A percentile compares a stretch with the other conserved stretches of the same genome.
phyloP scores from a whole-genome alignment of 2,329 filamentous ascomycete species.

The Nigrospora osmanthi region DNA sequence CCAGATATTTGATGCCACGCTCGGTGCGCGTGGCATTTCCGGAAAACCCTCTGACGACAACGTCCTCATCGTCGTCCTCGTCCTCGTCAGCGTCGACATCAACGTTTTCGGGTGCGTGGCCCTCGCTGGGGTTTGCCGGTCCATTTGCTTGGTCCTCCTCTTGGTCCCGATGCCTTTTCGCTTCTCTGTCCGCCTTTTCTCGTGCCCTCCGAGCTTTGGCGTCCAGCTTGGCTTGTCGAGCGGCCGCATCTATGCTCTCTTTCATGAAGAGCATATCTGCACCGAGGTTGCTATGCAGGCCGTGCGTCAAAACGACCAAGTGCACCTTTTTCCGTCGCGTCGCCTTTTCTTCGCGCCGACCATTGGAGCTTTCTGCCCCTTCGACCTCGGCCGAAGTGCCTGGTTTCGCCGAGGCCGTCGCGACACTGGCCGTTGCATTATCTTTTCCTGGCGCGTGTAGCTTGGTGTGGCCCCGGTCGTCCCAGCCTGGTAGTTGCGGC shows the following conservation, averaged over 20 bases:
- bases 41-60: slow-evolving; percentile 82
- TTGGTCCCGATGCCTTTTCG: slow-evolving; percentile 9
- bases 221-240: slow-evolving; percentile 64
- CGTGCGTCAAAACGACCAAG: slow-evolving; percentile 87
- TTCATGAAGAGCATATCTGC: slow-evolving; percentile 97
- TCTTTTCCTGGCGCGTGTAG: slow-evolving; percentile 15
- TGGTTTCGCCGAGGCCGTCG: slow-evolving; percentile 6
- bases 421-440: slow-evolving; percentile 3
- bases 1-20: slow-evolving; percentile 91
- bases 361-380: slow-evolving; percentile 3
- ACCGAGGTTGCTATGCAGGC: slow-evolving; percentile 89
- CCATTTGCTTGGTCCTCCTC: not conserved
- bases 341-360: slow-evolving; percentile 15
- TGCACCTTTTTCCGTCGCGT: slow-evolving; percentile 73
- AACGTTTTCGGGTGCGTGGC: slow-evolving; percentile 14
- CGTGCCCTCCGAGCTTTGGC: slow-evolving; percentile 52
- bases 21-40: slow-evolving; percentile 90
- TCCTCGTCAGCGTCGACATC: slow-evolving; percentile 33
- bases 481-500: slow-evolving; percentile 68
- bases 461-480: slow-evolving; percentile 28
- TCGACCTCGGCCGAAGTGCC: slow-evolving; percentile 2
- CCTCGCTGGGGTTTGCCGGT: not conserved
- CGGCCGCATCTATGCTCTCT: slow-evolving; percentile 86
- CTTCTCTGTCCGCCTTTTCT: slow-evolving; percentile 29
- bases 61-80: slow-evolving; percentile 69